A percentile compares a stretch with the other conserved stretches of the same genome.
These are phyloP conservation scores for Tolypocladium tropicale DNA, from an alignment of 2,329 filamentous ascomycete species.

Conservation along the genomic window DNA sequence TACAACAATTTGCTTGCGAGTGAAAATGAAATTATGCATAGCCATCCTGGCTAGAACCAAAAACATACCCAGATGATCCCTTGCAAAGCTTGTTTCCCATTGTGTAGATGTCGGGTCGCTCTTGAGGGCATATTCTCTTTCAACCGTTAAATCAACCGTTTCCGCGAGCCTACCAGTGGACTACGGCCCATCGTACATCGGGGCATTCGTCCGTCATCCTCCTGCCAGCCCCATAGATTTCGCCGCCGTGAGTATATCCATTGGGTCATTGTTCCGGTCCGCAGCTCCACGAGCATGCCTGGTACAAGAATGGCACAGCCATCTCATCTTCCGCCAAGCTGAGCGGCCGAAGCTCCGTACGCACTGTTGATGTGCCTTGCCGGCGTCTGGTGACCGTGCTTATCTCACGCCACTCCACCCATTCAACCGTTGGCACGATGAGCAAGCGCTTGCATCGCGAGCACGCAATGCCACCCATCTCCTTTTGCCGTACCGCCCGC, in stretches of 20 bases:
- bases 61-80: no score
- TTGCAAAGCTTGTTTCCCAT: no score
- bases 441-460: slow-evolving; percentile 38
- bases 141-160: neutral
- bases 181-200: no score
- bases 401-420: slow-evolving; percentile 52
- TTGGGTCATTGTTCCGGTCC: slow-evolving; percentile 23
- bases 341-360: slow-evolving; percentile 11
- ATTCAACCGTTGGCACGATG: slow-evolving; percentile 42
- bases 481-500: slow-evolving; percentile 28
- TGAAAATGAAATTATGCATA: no score
- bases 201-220: neutral
- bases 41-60: no score
- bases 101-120: no score
- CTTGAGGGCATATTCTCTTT: neutral
- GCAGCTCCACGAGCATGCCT: slow-evolving; percentile 41
- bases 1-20: no score
- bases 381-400: slow-evolving; percentile 5
- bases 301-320: slow-evolving; percentile 34
- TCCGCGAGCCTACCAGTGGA: neutral
- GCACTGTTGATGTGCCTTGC: neutral
- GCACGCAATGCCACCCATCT: slow-evolving; percentile 40
- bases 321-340: slow-evolving; percentile 22
- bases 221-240: neutral
- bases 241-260: neutral